Evolutionary conservation across 2,329 filamentous ascomycete genomes (phyloP).

Genomic region (Drechslerella coelobrocha): DNA sequence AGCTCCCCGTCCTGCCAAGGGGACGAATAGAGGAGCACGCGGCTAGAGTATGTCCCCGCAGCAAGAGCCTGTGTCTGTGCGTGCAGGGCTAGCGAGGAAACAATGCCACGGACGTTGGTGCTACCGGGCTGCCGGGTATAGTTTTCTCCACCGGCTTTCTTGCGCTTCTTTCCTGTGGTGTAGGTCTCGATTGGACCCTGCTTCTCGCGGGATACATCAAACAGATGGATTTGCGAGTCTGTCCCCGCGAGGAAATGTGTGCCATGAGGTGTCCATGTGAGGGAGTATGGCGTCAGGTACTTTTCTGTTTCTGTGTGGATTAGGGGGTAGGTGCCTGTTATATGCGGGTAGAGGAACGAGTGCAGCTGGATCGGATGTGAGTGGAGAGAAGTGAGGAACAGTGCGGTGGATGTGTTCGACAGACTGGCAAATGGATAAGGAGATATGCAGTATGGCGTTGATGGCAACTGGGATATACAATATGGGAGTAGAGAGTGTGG

Average conservation of each 20-base stretch:
- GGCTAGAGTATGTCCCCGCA: constrained; percentile 61
- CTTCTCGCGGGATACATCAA: constrained; percentile 59
- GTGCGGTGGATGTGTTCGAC: constrained; percentile 58
- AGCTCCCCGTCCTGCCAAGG: constrained; percentile 57
- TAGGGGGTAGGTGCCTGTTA: constrained; percentile 60
- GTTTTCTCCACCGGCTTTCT: neutral
- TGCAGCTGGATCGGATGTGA: constrained; percentile 62
- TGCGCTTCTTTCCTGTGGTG: constrained; percentile 56
- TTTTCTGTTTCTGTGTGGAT: constrained; percentile 61
- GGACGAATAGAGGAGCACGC: constrained; percentile 60
- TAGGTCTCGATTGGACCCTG: constrained; percentile 57
- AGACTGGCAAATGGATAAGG: constrained; percentile 61
- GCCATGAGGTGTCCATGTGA: constrained; percentile 59
- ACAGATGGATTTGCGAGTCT: constrained; percentile 59
- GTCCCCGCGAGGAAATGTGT: constrained; percentile 61
- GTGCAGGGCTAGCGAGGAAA: constrained; percentile 59
- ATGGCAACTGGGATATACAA: constrained; percentile 56
- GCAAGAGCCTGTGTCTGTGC: constrained; percentile 58
- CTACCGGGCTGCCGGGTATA: constrained; percentile 47
- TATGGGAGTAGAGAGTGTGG: constrained; percentile 57
- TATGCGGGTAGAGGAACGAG: constrained; percentile 59
- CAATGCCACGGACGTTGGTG: constrained; percentile 59
- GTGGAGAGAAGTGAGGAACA: constrained; percentile 59
- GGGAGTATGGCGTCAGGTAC: constrained; percentile 59
- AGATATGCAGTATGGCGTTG: constrained; percentile 60